Evolutionary conservation across 768 basidiomycete species (phyloP), one percentile per base, ranked within the genome.

Genomic region (Erythrobasidium yunnanense): DNA sequence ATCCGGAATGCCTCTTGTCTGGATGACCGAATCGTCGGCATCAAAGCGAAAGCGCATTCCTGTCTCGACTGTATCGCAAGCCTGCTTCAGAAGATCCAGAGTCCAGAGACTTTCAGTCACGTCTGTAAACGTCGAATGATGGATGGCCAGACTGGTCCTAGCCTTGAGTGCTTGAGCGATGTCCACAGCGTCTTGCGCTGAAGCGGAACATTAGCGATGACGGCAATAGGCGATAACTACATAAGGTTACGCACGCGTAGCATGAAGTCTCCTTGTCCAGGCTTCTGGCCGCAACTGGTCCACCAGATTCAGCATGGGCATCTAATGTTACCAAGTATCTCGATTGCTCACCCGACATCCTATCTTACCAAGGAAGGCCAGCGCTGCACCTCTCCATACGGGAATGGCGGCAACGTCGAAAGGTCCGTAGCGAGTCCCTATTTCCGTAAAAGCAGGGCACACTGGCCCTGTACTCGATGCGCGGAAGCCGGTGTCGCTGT

Each of bases 321-420:
- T 20, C 15, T 15, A 15, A 45, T 45, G 15, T 45, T 20, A 45
- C 15, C 22, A 20, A 45, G 15, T 45, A 45, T 15, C 42, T 45
- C 15, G 42, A 20, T 20, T 45, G 25, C 78, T 55, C 55, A 80
- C 79, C 11, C 76, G 71, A 33, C 78, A 72, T 6, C 79, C 79
- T 27, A 77, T 68, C 7, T 76, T 73, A 5, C 75, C 73, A 46
- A 80, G 68, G 55, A 78, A 75, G 2, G 77, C 76, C 13, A 80
- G 73, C 15, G 78, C 73, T 17, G 78, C 79, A 20, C 79, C 79
- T 8, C 78, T 75, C 79, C 79, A 80, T 30, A 80, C 79, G 15
- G 79, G 79, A 0, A 80, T 70, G 71, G 80, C 76, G 1, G 78
- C 76, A 18, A 80, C 66, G 70, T 79, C 77, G 45, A 80, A 76